A percentile compares a stretch with the other conserved stretches of the same genome.
These are phyloP conservation scores for Cordyceps javanica DNA, from an alignment of 2,329 filamentous ascomycete genomes.

Conservation along the genomic window DNA sequence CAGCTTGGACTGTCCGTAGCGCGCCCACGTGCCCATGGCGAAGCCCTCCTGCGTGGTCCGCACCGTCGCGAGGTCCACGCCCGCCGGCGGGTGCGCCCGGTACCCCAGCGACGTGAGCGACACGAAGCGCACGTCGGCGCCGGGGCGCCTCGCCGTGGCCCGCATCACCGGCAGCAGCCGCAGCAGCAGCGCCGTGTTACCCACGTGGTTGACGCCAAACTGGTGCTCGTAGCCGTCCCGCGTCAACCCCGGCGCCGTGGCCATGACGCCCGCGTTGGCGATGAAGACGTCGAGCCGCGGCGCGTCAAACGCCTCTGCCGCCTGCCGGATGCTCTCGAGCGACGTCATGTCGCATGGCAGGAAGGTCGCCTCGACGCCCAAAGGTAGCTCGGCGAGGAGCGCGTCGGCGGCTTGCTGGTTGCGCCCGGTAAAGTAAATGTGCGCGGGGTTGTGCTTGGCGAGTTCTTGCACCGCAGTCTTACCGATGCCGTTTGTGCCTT, in stretches of 20 bases:
- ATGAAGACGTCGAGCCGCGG: conserved; percentile 36
- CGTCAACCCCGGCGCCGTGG: conserved; percentile 21
- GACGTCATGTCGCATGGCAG: conserved; percentile 44
- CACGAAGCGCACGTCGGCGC: conserved; percentile 19
- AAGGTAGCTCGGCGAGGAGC: conserved; percentile 31
- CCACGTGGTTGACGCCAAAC: conserved; percentile 30
- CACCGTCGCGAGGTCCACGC: conserved; percentile 25
- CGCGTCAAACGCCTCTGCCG: conserved; percentile 34
- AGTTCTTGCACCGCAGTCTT: conserved; percentile 23
- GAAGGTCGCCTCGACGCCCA: conserved; percentile 19
- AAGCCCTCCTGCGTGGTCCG: conserved; percentile 20
- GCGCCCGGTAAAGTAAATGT: conserved; percentile 50
- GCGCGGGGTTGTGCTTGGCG: conserved; percentile 37
- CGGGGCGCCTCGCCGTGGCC: conserved; percentile 14
- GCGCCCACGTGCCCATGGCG: conserved; percentile 31
- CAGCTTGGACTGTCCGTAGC: conserved; percentile 46
- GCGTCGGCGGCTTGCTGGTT: conserved; percentile 36
- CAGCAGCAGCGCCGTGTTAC: conserved; percentile 26
- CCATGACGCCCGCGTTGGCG: conserved; percentile 32
- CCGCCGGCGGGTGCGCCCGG: conserved; percentile 20
- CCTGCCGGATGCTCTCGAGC: conserved; percentile 39
- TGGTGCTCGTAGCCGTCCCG: conserved; percentile 30
- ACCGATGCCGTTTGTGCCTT: conserved; percentile 31
- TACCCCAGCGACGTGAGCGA: conserved; percentile 24
- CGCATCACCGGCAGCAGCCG: conserved; percentile 25